Evolutionary conservation across 345 rosid genomes (phyloP).

Genomic region (Gossypium longicalyx): DNA sequence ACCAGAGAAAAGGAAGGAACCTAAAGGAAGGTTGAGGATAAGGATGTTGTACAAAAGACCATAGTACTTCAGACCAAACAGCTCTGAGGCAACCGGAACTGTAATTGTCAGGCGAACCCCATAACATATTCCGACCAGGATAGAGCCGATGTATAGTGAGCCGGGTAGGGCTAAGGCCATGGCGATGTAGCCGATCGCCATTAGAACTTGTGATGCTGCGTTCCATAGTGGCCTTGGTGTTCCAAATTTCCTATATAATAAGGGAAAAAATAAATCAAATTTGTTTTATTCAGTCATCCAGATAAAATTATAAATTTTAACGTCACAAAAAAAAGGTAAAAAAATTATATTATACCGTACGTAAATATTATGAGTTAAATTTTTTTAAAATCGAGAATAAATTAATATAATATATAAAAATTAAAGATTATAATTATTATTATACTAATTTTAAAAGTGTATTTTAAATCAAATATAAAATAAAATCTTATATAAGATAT

Average conservation of each 20-base stretch:
- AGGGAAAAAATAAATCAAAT: not conserved
- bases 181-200: constrained; percentile 43
- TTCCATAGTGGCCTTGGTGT: constrained; percentile 52
- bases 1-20: constrained; percentile 63
- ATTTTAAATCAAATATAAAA: no score
- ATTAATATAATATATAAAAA: no score
- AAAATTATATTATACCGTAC: no score
- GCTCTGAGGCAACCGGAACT: constrained; percentile 50
- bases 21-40: constrained; percentile 40
- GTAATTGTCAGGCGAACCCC: constrained; percentile 47
- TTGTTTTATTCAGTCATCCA: not conserved
- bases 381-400: no score
- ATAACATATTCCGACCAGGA: constrained; percentile 52
- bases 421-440: no score
- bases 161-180: constrained; percentile 58
- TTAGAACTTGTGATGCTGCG: constrained; percentile 46
- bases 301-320: no score
- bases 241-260: constrained; percentile 33
- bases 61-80: constrained; percentile 55
- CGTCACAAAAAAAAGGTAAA: no score
- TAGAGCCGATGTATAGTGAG: constrained; percentile 47
- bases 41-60: constrained; percentile 51
- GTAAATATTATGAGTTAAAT: no score
- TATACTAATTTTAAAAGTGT: no score
- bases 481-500: no score